Percentiles rank a stretch among this genome's conserved stretches.
These are phyloP conservation scores for Bombardia bombarda DNA, from an alignment of 495 filamentous ascomycete species.

Conservation along the genomic window DNA sequence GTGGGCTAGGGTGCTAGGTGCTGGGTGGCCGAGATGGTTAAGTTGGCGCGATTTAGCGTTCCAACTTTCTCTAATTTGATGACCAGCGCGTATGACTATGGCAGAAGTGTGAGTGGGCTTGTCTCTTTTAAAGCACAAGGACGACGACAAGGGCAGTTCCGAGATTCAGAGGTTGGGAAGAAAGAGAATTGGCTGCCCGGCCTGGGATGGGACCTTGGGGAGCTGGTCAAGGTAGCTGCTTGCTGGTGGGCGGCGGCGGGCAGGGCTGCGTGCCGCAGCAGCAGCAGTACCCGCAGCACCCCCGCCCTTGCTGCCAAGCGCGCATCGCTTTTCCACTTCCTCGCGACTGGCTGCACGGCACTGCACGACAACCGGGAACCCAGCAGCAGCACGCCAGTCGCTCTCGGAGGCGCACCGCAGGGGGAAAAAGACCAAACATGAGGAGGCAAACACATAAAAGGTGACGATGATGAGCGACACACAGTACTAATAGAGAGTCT, in stretches of 20 bases:
- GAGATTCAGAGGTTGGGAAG: slow-evolving; percentile 1
- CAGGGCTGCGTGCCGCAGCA: slow-evolving; percentile 8
- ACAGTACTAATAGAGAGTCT: not conserved
- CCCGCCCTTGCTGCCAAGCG: slow-evolving; percentile 1
- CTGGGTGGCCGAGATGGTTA: not conserved
- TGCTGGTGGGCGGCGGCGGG: not conserved
- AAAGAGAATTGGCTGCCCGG: too few species aligned
- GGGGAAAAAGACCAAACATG: too few species aligned
- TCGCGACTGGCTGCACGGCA: too few species aligned
- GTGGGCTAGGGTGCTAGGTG: slow-evolving; percentile 5
- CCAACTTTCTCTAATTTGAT: slow-evolving; percentile 3
- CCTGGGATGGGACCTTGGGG: too few species aligned
- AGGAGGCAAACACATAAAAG: too few species aligned
- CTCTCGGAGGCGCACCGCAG: too few species aligned
- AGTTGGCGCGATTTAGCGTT: not conserved
- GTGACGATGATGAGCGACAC: too few species aligned
- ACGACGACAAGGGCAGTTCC: not conserved
- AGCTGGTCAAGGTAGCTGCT: too few species aligned
- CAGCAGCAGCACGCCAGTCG: too few species aligned
- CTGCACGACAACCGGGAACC: too few species aligned
- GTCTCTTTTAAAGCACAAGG: slow-evolving; percentile 8
- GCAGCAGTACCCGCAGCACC: not conserved
- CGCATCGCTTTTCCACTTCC: not conserved
- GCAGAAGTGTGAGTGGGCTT: slow-evolving; percentile 17
- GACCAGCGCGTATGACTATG: slow-evolving; percentile 12